These are phyloP conservation scores for Eucommia ulmoides DNA, from an alignment of 257 asterid species.

Conservation along the genomic window DNA sequence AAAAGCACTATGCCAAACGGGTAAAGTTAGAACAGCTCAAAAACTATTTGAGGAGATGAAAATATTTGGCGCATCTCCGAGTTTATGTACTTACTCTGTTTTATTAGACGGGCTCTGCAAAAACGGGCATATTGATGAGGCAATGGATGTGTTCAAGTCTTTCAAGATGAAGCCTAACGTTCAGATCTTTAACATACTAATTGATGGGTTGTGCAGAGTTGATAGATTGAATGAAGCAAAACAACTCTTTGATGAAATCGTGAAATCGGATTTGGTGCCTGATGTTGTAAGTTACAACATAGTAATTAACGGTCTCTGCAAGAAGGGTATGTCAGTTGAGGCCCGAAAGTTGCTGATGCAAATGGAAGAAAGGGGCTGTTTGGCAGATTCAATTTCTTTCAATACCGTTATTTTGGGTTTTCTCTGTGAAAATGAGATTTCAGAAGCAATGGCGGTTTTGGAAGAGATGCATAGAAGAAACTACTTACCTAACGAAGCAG, in stretches of 20 bases:
- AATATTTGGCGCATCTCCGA: neutral
- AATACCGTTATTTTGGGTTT: conserved; percentile 3
- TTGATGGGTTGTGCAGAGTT: conserved; percentile 1
- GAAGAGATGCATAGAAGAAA: conserved; percentile 5
- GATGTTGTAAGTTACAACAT: neutral
- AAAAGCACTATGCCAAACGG: neutral
- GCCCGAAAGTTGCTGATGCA: conserved; percentile 1
- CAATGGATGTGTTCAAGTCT: conserved; percentile 1
- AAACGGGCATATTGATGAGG: neutral
- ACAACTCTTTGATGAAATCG: neutral
- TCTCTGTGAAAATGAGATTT: neutral
- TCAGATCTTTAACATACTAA: neutral
- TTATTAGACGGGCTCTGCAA: conserved; percentile 2
- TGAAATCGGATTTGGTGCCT: neutral
- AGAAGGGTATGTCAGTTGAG: neutral
- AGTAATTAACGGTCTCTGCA: conserved; percentile 5
- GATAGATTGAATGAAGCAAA: neutral
- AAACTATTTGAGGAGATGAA: conserved; percentile 4
- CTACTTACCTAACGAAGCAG: neutral
- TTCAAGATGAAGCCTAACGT: neutral
- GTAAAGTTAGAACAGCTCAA: neutral
- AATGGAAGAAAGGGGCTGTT: conserved; percentile 5
- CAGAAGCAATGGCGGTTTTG: neutral
- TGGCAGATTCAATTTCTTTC: neutral
- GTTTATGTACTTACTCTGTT: neutral